Conservation (phyloP, 257 asterid species). For the Penstemon barbatus region DNA sequence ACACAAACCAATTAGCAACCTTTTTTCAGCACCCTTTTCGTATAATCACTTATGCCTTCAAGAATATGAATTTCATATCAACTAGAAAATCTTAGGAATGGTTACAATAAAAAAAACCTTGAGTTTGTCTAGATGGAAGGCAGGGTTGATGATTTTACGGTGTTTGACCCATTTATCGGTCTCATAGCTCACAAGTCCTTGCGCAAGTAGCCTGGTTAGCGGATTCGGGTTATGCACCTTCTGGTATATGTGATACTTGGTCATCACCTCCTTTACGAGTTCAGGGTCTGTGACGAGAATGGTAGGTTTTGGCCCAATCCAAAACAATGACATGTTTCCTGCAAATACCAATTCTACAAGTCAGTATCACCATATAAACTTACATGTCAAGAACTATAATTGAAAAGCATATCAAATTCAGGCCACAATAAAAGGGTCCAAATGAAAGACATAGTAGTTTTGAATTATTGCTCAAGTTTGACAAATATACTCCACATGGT, state of each 20-base stretch:
- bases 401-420: background rate
- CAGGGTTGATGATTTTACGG: conserved; percentile 14
- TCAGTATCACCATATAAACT: background rate
- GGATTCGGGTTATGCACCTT: conserved; percentile 18
- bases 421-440: too few species aligned
- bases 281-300: too few species aligned
- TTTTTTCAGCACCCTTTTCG: background rate
- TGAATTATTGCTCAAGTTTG: too few species aligned
- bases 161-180: conserved; percentile 4
- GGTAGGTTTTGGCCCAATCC: too few species aligned
- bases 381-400: background rate
- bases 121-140: conserved; percentile 33
- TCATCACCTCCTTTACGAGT: too few species aligned
- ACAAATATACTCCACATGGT: too few species aligned
- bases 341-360: too few species aligned
- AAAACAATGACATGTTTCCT: too few species aligned
- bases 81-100: too few species aligned
- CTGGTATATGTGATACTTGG: background rate
- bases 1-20: too few species aligned
- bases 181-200: conserved; percentile 24
- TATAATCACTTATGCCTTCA: background rate
- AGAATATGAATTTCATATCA: background rate
- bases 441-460: too few species aligned
- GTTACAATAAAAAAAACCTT: too few species aligned
- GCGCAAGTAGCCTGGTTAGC: conserved; percentile 8